phyloP scores from a whole-genome alignment of 495 filamentous ascomycete species.

The Aspergillus affinis region DNA sequence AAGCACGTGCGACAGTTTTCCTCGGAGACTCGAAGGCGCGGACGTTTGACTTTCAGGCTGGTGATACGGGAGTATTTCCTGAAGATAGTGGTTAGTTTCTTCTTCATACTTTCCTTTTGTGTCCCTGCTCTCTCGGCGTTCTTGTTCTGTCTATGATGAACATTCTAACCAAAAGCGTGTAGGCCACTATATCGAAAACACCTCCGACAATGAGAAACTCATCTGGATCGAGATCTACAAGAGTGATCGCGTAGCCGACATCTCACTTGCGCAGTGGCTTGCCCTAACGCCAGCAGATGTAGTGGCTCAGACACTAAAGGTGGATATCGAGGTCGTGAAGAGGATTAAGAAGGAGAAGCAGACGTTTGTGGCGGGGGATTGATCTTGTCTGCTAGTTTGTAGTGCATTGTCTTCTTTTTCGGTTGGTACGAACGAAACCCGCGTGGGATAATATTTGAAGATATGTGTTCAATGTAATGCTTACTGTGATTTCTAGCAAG shows the following conservation, averaged over 20 bases:
- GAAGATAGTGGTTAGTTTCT: constrained; percentile 53
- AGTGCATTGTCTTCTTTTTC: no score
- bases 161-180: no score
- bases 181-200: constrained; percentile 68
- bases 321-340: constrained; percentile 55
- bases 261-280: constrained; percentile 63
- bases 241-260: constrained; percentile 61
- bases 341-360: constrained; percentile 65
- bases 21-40: constrained; percentile 56
- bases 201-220: constrained; percentile 56
- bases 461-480: no score
- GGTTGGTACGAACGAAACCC: no score
- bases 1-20: constrained; percentile 60
- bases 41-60: constrained; percentile 63
- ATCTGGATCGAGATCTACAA: constrained; percentile 69
- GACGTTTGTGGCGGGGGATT: constrained; percentile 31
- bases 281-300: constrained; percentile 61
- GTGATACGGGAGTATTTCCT: constrained; percentile 65
- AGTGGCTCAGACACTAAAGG: constrained; percentile 57
- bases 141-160: constrained; percentile 3
- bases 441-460: no score
- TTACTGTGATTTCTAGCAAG: no score
- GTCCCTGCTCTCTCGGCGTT: no score
- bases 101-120: not conserved
- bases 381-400: not conserved